Evolutionary conservation across 257 asterid species (phyloP).

Genomic region (Cinchona pubescens): DNA sequence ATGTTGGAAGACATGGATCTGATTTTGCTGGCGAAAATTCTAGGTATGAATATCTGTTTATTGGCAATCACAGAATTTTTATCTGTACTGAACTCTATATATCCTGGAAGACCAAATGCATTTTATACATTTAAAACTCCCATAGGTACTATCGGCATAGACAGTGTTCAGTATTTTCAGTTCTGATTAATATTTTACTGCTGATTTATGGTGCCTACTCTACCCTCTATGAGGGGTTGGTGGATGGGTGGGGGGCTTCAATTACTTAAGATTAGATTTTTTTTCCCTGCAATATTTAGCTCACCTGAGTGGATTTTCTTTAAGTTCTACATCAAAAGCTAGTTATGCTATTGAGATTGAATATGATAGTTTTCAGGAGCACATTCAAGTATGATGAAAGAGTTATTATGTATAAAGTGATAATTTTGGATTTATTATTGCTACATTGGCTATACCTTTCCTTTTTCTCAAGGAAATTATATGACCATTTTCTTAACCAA

Average conservation of each 20-base stretch:
- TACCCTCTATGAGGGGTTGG: neutral
- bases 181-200: neutral
- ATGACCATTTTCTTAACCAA: neutral
- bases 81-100: neutral
- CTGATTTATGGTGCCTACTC: neutral
- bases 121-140: neutral
- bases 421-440: neutral
- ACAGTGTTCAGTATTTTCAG: slow-evolving; percentile 1
- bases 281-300: neutral
- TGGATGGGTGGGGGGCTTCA: neutral
- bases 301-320: neutral
- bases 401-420: neutral
- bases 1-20: slow-evolving; percentile 54
- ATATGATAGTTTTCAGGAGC: neutral
- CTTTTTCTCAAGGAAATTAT: neutral
- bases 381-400: neutral
- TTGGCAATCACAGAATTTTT: no score
- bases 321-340: slow-evolving; percentile 1
- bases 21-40: slow-evolving; percentile 47
- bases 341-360: neutral
- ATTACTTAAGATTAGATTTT: neutral
- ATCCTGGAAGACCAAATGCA: neutral
- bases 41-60: slow-evolving; percentile 39
- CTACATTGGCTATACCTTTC: no score
- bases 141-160: neutral